Percentiles rank a stretch among this genome's conserved stretches.
Conservation (phyloP, 805 yeast genomes). For the Starmera caribaea region DNA sequence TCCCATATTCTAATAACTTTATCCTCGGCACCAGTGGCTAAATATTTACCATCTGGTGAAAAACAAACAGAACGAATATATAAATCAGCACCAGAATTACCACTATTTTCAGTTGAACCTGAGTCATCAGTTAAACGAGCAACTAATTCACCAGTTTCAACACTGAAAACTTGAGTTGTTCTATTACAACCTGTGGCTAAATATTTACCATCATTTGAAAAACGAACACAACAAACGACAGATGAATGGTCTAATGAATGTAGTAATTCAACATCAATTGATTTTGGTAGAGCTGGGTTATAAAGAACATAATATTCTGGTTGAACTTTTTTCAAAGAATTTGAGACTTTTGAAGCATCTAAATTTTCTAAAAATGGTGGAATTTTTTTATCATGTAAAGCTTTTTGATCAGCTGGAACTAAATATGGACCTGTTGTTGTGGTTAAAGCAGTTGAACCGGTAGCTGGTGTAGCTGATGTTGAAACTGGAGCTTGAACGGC, state of each 20-base stretch:
- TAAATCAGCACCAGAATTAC: conserved; percentile 55
- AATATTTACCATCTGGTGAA: conserved; percentile 86
- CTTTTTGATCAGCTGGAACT: conserved; percentile 29
- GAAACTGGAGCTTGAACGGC: conserved; percentile 11
- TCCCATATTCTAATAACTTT: conserved; percentile 95
- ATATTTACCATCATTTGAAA: conserved; percentile 83
- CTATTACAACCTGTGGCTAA: conserved; percentile 97
- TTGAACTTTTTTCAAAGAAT: conserved; percentile 71
- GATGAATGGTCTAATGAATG: conserved; percentile 88
- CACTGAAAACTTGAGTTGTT: conserved; percentile 89
- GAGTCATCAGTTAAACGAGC: conserved; percentile 82
- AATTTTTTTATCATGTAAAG: conserved; percentile 56
- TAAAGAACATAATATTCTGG: conserved; percentile 82
- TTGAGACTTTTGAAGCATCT: conserved; percentile 68
- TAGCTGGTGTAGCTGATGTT: conserved; percentile 8
- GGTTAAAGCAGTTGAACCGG: conserved; percentile 12
- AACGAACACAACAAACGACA: conserved; percentile 94
- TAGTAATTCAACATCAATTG: conserved; percentile 77
- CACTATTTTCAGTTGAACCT: conserved; percentile 30
- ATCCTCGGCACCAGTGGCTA: conserved; percentile 93
- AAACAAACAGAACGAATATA: conserved; percentile 94
- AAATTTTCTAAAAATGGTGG: conserved; percentile 76
- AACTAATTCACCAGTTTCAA: conserved; percentile 81
- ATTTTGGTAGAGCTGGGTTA: conserved; percentile 75
- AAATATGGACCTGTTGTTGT: conserved; percentile 19